Evolutionary conservation across 2,329 filamentous ascomycete genomes (phyloP), one percentile per base, ranked within the genome.

Genomic region (Aurifilum marmelostoma): DNA sequence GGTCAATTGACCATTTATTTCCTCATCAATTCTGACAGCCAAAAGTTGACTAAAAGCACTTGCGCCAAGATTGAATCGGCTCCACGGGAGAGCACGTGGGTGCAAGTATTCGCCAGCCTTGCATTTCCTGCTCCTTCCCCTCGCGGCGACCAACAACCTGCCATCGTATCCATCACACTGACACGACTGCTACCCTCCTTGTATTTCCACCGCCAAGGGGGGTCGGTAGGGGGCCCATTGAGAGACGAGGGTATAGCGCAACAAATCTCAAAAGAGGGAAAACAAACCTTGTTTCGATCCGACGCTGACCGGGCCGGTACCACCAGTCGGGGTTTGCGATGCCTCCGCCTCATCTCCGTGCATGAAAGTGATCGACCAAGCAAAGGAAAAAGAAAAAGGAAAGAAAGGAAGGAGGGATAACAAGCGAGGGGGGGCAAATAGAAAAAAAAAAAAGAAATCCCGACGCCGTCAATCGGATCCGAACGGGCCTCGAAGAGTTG

Each of bases 1-100:
- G 29, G 52, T 29, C 52, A 18, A 43, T 3, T 27, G n/a, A 29
- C 29, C 27, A 18, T 6, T 32, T 27, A 21, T 34, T 37, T 24
- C 11, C 12, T 9, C 34, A 37, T 4, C 9, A 34, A 34, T 8
- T 34, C 14, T 8, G 8, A 21, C 18, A 8, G 21, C 18, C 6
- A 47, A 47, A 47, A 47, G 7, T 21, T 47, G 6, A 47, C 43
- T 47, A 47, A 47, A 39, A 47, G 29, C 54, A 59, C 54, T 59
- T 14, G 18, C n/a, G 32, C 56, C 21, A 37, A 37, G 29, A 59
- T 21, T 24, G n/a, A 47, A 50, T 43, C 41, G 43, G 54, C 27
- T 50, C 34, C 63, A 59, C 47, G 52, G 14, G 34, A 43, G 50
- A 24, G 63, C 64, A 66, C 65, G 65, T 66, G 65, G 65, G 65